Percentiles rank a stretch among this genome's conserved stretches.
phyloP scores from a whole-genome alignment of 139 green algal species.

The Micractinium sp. region DNA sequence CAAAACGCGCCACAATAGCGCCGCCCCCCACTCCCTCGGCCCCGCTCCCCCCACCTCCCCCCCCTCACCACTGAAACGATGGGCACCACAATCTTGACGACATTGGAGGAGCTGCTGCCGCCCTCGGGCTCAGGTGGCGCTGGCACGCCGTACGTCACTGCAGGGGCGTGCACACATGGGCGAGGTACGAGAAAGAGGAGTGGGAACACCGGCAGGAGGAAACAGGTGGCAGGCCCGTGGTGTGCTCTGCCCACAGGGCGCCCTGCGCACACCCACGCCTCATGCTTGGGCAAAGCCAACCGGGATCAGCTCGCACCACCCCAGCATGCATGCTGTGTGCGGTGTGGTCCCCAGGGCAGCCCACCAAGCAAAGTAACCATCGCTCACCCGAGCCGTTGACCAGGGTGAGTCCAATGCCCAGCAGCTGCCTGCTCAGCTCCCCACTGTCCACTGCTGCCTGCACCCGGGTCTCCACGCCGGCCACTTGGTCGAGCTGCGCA shows the following conservation, averaged over 20 bases:
- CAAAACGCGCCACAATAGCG: not conserved
- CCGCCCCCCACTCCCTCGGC: too few species aligned
- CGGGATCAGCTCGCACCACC: too few species aligned
- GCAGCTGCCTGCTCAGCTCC: not conserved
- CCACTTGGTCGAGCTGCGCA: not conserved
- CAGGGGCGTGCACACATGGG: not conserved
- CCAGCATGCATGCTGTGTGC: too few species aligned
- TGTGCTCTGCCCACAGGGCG: too few species aligned
- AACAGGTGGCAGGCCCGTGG: too few species aligned
- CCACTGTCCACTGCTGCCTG: not conserved
- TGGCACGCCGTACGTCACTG: conserved; percentile 2
- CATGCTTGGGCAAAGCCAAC: too few species aligned
- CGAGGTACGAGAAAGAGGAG: too few species aligned
- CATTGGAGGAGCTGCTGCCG: not conserved
- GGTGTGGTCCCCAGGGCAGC: not conserved
- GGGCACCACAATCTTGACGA: conserved; percentile 7
- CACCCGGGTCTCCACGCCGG: not conserved
- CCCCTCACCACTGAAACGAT: not conserved
- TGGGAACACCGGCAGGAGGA: too few species aligned
- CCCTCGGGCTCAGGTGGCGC: not conserved
- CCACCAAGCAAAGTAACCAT: not conserved
- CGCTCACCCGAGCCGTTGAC: not conserved
- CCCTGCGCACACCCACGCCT: too few species aligned
- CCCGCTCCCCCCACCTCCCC: too few species aligned
- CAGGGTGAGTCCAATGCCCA: not conserved